Conservation (phyloP, 441 rosid species). For the Adansonia madagascariensis region DNA sequence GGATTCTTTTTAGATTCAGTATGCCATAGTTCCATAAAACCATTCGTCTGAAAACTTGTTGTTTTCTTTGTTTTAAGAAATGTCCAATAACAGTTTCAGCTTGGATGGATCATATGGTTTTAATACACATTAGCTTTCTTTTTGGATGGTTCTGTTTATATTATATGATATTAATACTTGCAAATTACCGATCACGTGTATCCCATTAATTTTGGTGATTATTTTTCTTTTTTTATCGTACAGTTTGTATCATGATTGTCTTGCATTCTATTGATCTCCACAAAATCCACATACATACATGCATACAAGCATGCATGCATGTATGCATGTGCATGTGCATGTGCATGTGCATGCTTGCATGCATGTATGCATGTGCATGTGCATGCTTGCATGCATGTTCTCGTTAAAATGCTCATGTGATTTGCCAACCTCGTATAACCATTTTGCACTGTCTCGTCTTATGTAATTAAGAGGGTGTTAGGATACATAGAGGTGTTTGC, state of each 20-base stretch:
- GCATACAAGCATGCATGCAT: background rate
- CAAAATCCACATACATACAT: constrained; percentile 7
- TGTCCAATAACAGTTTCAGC: background rate
- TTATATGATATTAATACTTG: background rate
- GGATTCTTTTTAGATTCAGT: background rate
- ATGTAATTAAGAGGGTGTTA: background rate
- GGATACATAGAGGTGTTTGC: background rate
- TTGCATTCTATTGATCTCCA: background rate
- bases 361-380: too few relatives aligned
- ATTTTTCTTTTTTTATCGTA: background rate
- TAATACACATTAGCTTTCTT: background rate
- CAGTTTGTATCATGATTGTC: background rate
- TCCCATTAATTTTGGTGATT: background rate
- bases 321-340: too few relatives aligned
- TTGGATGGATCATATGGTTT: background rate
- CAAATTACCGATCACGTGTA: constrained; percentile 11
- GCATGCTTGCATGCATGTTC: constrained; percentile 5
- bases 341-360: too few relatives aligned
- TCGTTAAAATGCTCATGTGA: background rate
- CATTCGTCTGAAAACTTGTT: background rate
- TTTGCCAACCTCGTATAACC: background rate
- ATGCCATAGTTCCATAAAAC: background rate
- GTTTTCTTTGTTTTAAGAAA: constrained; percentile 7
- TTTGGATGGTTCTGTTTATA: constrained; percentile 19
- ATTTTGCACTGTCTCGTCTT: background rate